phyloP scores from a whole-genome alignment of 495 filamentous ascomycete genomes.

The Talaromyces trachyspermus region DNA sequence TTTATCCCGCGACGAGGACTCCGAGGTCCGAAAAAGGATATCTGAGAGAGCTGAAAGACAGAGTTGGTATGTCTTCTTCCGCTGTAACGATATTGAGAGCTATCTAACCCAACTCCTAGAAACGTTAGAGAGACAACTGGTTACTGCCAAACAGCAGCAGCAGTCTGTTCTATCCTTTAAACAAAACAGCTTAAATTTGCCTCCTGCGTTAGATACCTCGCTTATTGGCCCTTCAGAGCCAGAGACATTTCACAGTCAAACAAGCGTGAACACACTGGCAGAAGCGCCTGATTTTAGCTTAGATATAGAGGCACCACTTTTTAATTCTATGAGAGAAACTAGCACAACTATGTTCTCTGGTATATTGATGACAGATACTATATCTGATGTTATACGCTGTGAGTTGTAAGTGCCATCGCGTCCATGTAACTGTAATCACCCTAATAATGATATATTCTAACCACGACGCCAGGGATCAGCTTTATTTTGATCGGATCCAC shows the following conservation, averaged over 20 bases:
- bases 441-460: not conserved
- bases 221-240: not conserved
- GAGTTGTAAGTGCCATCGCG: conserved; percentile 29
- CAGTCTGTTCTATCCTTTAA: no score
- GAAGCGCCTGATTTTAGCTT: no score
- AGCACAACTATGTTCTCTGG: no score
- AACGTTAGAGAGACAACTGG: no score
- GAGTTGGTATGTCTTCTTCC: conserved; percentile 25
- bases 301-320: no score
- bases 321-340: no score
- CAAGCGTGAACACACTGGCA: not conserved
- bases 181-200: no score
- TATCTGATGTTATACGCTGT: conserved; percentile 24
- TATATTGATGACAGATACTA: no score
- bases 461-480: conserved; percentile 34
- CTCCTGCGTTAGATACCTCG: no score
- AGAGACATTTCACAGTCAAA: not conserved
- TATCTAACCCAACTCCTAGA: not conserved
- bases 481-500: conserved; percentile 54
- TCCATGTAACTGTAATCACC: not conserved
- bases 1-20: conserved; percentile 36
- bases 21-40: conserved; percentile 49
- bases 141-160: no score
- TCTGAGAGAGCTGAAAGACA: conserved; percentile 36
- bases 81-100: not conserved